Evolutionary conservation across 345 rosid species (phyloP).

Genomic region (Dipteronia sinensis): DNA sequence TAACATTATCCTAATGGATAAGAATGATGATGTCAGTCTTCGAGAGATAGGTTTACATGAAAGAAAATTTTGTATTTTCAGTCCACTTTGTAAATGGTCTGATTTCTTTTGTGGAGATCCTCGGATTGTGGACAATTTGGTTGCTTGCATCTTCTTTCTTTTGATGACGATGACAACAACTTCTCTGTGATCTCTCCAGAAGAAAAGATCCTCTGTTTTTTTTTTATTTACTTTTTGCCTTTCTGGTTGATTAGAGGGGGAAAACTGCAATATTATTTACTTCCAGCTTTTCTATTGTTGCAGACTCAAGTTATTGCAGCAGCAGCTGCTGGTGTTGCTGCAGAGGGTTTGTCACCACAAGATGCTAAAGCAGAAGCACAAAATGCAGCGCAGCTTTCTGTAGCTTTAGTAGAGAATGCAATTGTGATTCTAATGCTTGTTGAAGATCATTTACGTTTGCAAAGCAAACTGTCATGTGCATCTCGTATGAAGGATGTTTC

Average conservation of each 20-base stretch:
- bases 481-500: conserved; percentile 53
- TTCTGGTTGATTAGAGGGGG: conserved; percentile 11
- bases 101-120: neutral
- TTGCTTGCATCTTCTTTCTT: neutral
- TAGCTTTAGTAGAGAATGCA: conserved; percentile 96
- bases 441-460: conserved; percentile 96
- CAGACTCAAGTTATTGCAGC: conserved; percentile 99
- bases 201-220: conserved; percentile 12
- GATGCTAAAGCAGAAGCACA: conserved; percentile 90
- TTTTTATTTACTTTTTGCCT: neutral
- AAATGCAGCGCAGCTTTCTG: conserved; percentile 98
- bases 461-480: conserved; percentile 81
- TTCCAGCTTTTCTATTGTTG: conserved; percentile 35
- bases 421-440: conserved; percentile 98
- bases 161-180: neutral
- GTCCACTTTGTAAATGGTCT: neutral
- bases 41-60: neutral
- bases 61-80: neutral
- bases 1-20: neutral
- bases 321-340: conserved; percentile 99
- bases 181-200: neutral
- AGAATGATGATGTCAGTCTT: neutral
- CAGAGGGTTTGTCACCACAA: conserved; percentile 88
- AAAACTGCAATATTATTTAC: conserved; percentile 29
- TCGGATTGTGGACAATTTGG: neutral